Conservation (phyloP, 257 asterid genomes). For the Salvia miltiorrhiza region DNA sequence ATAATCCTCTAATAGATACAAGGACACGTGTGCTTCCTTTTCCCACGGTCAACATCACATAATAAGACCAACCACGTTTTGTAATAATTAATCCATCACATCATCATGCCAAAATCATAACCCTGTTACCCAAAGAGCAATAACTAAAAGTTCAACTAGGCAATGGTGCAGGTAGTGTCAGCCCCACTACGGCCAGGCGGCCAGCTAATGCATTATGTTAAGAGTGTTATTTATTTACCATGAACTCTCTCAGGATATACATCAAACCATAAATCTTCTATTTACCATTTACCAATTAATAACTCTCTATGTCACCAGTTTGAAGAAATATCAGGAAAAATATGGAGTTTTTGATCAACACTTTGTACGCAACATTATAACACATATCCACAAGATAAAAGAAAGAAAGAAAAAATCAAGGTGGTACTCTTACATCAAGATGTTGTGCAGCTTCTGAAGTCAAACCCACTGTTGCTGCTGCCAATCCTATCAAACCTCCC, state of each 20-base stretch:
- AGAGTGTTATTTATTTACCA: not conserved
- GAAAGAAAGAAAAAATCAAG: not conserved
- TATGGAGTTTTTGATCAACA: not conserved
- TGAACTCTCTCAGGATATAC: not conserved
- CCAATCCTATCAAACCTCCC: slow-evolving; percentile 99
- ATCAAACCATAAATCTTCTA: slow-evolving; percentile 1
- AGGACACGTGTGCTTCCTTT: not conserved
- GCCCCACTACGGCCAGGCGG: slow-evolving; percentile 12
- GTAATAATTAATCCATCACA: not conserved
- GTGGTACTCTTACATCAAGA: slow-evolving; percentile 68
- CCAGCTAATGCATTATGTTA: slow-evolving; percentile 7
- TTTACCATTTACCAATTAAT: not conserved
- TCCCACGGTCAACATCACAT: not conserved
- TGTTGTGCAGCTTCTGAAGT: slow-evolving; percentile 87
- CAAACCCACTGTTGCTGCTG: slow-evolving; percentile 98
- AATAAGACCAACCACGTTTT: not conserved
- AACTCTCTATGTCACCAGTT: not conserved
- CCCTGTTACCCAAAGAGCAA: not conserved
- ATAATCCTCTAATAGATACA: not conserved
- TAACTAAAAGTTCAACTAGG: not conserved
- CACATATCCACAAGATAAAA: not conserved
- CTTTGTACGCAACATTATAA: not conserved
- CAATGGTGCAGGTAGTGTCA: slow-evolving; percentile 1
- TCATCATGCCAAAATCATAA: not conserved
- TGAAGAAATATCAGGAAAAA: not conserved